These are phyloP conservation scores for Starmera pachycereana DNA, from an alignment of 805 yeast species.

Conservation along the genomic window DNA sequence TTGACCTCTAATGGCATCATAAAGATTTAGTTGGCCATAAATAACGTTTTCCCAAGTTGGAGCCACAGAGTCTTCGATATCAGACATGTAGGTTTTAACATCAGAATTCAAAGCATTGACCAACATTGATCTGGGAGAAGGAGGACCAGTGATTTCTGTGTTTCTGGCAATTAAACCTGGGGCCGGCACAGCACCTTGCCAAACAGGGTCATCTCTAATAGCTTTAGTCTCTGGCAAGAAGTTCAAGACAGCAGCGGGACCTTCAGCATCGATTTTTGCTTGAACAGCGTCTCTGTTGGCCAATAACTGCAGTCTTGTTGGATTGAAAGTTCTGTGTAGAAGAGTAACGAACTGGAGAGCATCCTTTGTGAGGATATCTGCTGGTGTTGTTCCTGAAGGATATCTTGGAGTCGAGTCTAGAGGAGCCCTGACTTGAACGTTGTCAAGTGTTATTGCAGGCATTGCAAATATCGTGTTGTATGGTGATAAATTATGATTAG, in stretches of 20 bases:
- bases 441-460: slow-evolving; percentile 13
- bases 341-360: slow-evolving; percentile 59
- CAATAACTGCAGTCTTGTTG: slow-evolving; percentile 44
- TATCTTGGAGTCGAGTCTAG: slow-evolving; percentile 20
- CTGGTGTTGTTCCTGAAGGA: slow-evolving; percentile 29
- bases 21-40: slow-evolving; percentile 69
- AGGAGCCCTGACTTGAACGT: slow-evolving; percentile 26
- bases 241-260: slow-evolving; percentile 32
- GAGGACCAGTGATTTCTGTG: slow-evolving; percentile 81
- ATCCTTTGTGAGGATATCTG: slow-evolving; percentile 27
- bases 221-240: slow-evolving; percentile 55
- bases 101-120: slow-evolving; percentile 71
- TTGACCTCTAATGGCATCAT: slow-evolving; percentile 63
- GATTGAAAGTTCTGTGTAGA: slow-evolving; percentile 63
- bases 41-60: slow-evolving; percentile 79
- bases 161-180: slow-evolving; percentile 66
- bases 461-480: too few relatives aligned
- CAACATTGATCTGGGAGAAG: slow-evolving; percentile 67
- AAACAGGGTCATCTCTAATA: slow-evolving; percentile 62
- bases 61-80: slow-evolving; percentile 77
- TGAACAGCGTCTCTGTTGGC: slow-evolving; percentile 54
- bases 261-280: slow-evolving; percentile 42
- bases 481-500: too few relatives aligned
- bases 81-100: slow-evolving; percentile 79
- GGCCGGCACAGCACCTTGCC: slow-evolving; percentile 69